Evolutionary conservation across 192 early-diverging fungal species (phyloP), one percentile per base, ranked within the genome.

Genomic region (Thoreauomyces humboldtii): DNA sequence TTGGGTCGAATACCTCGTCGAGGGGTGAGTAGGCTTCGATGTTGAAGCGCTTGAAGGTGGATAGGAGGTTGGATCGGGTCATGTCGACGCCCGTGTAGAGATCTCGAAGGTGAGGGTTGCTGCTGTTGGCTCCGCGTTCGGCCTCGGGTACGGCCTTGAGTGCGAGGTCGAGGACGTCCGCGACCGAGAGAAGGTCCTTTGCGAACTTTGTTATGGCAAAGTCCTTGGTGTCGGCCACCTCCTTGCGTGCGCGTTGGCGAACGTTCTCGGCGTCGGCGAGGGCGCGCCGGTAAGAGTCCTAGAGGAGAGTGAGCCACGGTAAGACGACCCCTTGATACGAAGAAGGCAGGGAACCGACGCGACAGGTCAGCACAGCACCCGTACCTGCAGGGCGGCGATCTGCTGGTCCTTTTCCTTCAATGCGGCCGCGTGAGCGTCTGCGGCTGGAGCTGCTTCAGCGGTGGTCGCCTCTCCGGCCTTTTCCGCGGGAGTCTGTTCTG

Each of bases 151-250:
- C 94, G 32, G 93, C 81, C 56, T 90, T 85, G 31, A 99, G 77
- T 4, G 98, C 96, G 68, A 98, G 79, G 56, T 77, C 78, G 44
- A 99, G 81, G 32, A 96, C 88, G 73, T 99, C 98, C 17, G 89
- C 92, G 0, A 91, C 91, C 32, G 90, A 88, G 7, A 99, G 73
- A 31, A 99, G 77, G 67, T 99, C 95, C 77, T 94, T 97, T 69
- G 95, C 96, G 71, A 99, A 99, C 81, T 95, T 95, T 77, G 92
- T 92, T 67, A 99, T 93, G 0, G 98, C 91, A 78, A 88, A 99
- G 7, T 86, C 76, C 43, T 89, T 84, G 48, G 88, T 84, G 33
- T 85, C 81, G 22, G 88, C 86, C 12, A 95, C 78, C 72, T 99
- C 98, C 61, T 82, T 86, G 67, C 89, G 87, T 35, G 90, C 88